Evolutionary conservation across 2,329 filamentous ascomycete genomes (phyloP).

Genomic region (Ceratocystis colombiana): DNA sequence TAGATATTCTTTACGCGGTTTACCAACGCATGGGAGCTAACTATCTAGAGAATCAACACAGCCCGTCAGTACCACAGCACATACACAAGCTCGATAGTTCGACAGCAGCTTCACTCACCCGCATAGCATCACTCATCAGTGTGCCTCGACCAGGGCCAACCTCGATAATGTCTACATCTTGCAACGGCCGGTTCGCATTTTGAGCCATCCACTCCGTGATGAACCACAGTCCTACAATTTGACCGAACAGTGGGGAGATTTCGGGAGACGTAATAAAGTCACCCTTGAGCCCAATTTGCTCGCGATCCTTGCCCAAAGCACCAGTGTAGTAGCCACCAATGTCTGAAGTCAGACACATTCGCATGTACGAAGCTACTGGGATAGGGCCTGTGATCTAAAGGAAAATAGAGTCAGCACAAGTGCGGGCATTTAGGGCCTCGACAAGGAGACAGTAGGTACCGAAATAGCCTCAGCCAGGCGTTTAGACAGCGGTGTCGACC

Average conservation of each 20-base stretch:
- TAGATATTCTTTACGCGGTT: slow-evolving; percentile 76
- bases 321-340: slow-evolving; percentile 89
- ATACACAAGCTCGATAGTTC: neutral
- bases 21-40: slow-evolving; percentile 72
- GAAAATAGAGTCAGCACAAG: neutral
- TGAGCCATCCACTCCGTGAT: slow-evolving; percentile 95
- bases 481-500: slow-evolving; percentile 88
- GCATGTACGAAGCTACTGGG: slow-evolving; percentile 90
- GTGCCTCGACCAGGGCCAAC: slow-evolving; percentile 90
- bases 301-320: slow-evolving; percentile 54
- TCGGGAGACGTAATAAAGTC: slow-evolving; percentile 97
- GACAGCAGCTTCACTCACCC: slow-evolving; percentile 45
- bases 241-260: slow-evolving; percentile 94
- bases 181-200: slow-evolving; percentile 46
- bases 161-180: slow-evolving; percentile 75
- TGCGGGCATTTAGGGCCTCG: neutral
- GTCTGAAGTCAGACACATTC: slow-evolving; percentile 90
- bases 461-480: slow-evolving; percentile 77
- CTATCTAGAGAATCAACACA: slow-evolving; percentile 47
- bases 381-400: slow-evolving; percentile 67
- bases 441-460: slow-evolving; percentile 39
- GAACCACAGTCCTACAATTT: slow-evolving; percentile 88
- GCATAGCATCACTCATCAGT: slow-evolving; percentile 90
- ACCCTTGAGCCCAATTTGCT: slow-evolving; percentile 85
- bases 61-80: neutral